These are phyloP conservation scores for Mortierella sp. DNA, from an alignment of 371 early-diverging fungal species.

Conservation along the genomic window DNA sequence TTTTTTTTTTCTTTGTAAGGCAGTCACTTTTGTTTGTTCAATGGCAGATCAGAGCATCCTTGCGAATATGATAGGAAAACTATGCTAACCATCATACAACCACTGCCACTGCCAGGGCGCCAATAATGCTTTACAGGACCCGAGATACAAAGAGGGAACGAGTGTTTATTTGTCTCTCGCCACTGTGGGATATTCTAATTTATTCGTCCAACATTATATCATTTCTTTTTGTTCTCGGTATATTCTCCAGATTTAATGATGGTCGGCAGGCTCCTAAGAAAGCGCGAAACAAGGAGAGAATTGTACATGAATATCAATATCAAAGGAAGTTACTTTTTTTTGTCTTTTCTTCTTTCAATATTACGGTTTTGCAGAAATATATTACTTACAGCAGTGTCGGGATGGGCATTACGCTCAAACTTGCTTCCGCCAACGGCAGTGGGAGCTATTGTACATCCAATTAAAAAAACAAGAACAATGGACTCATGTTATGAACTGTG, in stretches of 20 bases:
- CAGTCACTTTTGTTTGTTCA: too few relatives aligned
- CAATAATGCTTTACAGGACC: too few relatives aligned
- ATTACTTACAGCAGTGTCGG: slow-evolving; percentile 47
- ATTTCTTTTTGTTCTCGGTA: background rate
- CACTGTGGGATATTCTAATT: background rate
- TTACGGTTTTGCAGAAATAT: background rate
- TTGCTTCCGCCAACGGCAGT: slow-evolving; percentile 86
- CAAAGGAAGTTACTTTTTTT: background rate
- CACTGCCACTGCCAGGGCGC: too few relatives aligned
- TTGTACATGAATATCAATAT: background rate
- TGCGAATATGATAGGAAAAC: too few relatives aligned
- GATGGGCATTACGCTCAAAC: slow-evolving; percentile 88
- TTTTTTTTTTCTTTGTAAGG: too few relatives aligned
- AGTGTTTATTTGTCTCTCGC: background rate
- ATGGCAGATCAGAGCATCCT: too few relatives aligned
- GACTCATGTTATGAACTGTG: background rate
- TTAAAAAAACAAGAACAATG: background rate
- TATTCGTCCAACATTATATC: background rate
- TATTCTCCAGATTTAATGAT: background rate
- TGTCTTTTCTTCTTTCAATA: background rate
- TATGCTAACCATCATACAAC: too few relatives aligned
- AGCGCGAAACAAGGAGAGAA: background rate
- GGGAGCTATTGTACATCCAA: slow-evolving; percentile 63
- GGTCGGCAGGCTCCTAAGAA: background rate
- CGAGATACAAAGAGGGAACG: background rate